phyloP scores from a whole-genome alignment of 768 basidiomycete species.

The Mrakia frigida region DNA sequence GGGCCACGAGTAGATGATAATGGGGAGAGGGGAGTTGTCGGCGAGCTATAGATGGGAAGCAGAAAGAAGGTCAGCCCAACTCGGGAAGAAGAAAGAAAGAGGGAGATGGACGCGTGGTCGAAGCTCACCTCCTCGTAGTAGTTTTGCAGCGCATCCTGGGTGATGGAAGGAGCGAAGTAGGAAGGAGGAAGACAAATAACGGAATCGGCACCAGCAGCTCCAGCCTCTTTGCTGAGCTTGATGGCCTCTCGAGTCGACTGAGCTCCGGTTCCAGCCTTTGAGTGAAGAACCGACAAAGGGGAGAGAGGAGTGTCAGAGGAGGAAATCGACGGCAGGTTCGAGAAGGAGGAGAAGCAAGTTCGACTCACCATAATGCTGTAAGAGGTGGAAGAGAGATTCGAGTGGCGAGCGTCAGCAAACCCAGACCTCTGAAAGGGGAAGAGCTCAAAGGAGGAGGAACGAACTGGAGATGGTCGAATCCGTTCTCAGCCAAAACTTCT shows the following conservation, averaged over 20 bases:
- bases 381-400: neutral
- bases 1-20: neutral
- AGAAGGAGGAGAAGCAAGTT: neutral
- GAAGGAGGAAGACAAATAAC: slow-evolving; percentile 1
- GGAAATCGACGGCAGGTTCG: neutral
- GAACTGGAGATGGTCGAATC: neutral
- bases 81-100: neutral
- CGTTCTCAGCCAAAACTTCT: neutral
- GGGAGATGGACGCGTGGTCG: neutral
- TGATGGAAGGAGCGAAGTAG: slow-evolving; percentile 2
- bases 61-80: neutral
- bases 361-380: neutral
- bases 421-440: neutral
- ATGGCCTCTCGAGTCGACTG: neutral
- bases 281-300: neutral
- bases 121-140: neutral
- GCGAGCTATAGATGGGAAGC: neutral
- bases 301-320: neutral
- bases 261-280: neutral
- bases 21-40: neutral
- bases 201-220: neutral
- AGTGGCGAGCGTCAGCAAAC: neutral
- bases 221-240: neutral
- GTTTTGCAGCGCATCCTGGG: neutral
- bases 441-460: neutral